Percentiles rank a stretch among this genome's conserved stretches.
Evolutionary conservation across 164 flowering plant genomes (phyloP).

Genomic region (Cinnamomum chago): DNA sequence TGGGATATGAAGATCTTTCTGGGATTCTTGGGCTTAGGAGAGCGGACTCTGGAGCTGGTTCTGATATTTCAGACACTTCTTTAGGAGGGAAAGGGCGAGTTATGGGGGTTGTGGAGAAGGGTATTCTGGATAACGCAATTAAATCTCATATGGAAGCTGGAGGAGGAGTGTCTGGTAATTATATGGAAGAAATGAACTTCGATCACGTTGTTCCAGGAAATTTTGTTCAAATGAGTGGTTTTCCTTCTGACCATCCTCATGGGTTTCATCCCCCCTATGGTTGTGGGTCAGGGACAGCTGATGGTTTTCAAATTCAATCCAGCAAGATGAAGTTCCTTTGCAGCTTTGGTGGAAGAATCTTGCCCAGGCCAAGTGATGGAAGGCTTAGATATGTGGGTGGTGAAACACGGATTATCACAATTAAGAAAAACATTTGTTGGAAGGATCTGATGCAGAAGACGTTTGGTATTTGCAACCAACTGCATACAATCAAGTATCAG

Average conservation of each 20-base stretch:
- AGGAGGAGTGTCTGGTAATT: slow-evolving; percentile 19
- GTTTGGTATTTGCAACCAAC: slow-evolving; percentile 43
- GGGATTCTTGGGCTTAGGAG: slow-evolving; percentile 41
- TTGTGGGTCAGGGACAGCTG: slow-evolving; percentile 24
- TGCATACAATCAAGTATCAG: slow-evolving; percentile 75
- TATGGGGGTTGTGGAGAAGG: slow-evolving; percentile 22
- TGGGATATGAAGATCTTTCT: slow-evolving; percentile 41
- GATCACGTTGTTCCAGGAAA: slow-evolving; percentile 20
- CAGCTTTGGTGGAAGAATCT: slow-evolving; percentile 83
- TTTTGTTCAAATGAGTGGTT: slow-evolving; percentile 15
- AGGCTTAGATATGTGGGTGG: slow-evolving; percentile 92
- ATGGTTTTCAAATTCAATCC: slow-evolving; percentile 32
- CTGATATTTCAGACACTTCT: slow-evolving; percentile 19
- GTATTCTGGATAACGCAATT: slow-evolving; percentile 20
- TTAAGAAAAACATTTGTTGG: slow-evolving; percentile 42
- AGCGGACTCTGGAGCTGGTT: slow-evolving; percentile 25
- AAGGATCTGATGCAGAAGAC: slow-evolving; percentile 59
- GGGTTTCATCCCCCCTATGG: slow-evolving; percentile 16
- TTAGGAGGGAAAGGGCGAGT: slow-evolving; percentile 1
- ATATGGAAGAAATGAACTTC: slow-evolving; percentile 18
- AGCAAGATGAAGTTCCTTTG: slow-evolving; percentile 72
- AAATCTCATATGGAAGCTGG: slow-evolving; percentile 21
- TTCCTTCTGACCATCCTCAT: slow-evolving; percentile 30
- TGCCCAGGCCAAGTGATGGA: slow-evolving; percentile 78
- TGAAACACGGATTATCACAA: slow-evolving; percentile 73